These are phyloP conservation scores for Platismatia glauca DNA, from an alignment of 495 filamentous ascomycete genomes.

Conservation along the genomic window DNA sequence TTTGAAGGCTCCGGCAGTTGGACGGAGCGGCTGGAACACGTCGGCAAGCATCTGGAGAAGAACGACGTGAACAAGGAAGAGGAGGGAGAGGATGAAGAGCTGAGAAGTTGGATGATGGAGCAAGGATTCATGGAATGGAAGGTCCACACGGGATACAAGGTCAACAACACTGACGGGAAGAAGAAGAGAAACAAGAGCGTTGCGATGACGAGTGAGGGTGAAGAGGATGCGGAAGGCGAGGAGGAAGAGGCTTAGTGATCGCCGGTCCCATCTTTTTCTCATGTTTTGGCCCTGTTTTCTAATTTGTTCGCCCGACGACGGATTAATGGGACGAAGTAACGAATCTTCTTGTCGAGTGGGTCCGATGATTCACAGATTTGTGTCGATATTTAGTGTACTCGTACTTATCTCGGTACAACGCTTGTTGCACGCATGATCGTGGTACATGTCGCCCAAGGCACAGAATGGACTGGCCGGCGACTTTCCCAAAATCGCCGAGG, in stretches of 20 bases:
- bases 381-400: not conserved
- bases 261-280: not conserved
- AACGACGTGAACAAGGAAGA: constrained; percentile 24
- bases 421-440: not conserved
- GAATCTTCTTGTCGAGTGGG: not conserved
- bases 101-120: constrained; percentile 45
- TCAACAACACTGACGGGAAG: constrained; percentile 11
- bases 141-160: constrained; percentile 1
- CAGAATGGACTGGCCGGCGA: not conserved
- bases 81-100: constrained; percentile 36
- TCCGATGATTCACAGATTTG: not conserved
- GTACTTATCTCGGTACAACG: not conserved
- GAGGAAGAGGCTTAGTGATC: constrained; percentile 14
- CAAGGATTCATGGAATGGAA: constrained; percentile 38
- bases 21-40: constrained; percentile 86
- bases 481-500: not conserved
- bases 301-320: not conserved
- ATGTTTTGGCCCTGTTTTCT: not conserved
- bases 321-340: not conserved
- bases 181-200: constrained; percentile 16
- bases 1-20: constrained; percentile 52
- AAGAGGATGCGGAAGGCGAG: constrained; percentile 17
- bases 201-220: constrained; percentile 6
- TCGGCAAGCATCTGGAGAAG: constrained; percentile 51
- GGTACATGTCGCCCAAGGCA: not conserved